A percentile compares a stretch with the other conserved stretches of the same genome.
Evolutionary conservation across 2,329 filamentous ascomycete species (phyloP).

Genomic region (Biscogniauxia marginata): DNA sequence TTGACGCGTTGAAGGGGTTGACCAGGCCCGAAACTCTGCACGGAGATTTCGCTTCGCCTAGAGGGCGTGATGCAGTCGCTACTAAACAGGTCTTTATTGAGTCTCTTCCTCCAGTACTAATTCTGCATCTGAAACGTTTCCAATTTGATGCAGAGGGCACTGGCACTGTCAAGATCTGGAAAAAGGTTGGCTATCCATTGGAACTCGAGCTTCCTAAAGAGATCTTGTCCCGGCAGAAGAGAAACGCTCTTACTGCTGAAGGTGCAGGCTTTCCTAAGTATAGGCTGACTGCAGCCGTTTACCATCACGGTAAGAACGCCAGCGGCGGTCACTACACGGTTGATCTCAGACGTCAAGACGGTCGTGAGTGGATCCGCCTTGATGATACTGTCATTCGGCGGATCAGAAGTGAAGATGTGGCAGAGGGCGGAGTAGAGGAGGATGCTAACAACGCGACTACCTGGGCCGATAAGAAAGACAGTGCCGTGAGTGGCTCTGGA

Average conservation of each 20-base stretch:
- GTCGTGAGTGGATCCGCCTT: conserved; percentile 91
- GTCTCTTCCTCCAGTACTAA: conserved; percentile 83
- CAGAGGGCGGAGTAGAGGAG: conserved; percentile 79
- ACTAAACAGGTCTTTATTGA: conserved; percentile 97
- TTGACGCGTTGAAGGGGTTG: conserved; percentile 83
- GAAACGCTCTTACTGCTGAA: conserved; percentile 62
- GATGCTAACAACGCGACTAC: conserved; percentile 61
- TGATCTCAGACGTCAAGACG: conserved; percentile 92
- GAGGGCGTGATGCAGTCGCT: conserved; percentile 72
- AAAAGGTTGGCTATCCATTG: conserved; percentile 92
- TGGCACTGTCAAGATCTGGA: conserved; percentile 97
- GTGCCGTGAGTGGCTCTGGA: conserved; percentile 39
- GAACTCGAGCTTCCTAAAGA: conserved; percentile 93
- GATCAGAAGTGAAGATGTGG: conserved; percentile 84
- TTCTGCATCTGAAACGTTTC: conserved; percentile 95
- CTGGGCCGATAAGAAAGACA: conserved; percentile 62
- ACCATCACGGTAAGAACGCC: conserved; percentile 96
- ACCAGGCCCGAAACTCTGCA: conserved; percentile 83
- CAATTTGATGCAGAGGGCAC: conserved; percentile 82
- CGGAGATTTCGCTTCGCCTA: conserved; percentile 77
- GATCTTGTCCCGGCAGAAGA: conserved; percentile 75
- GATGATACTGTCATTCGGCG: conserved; percentile 90
- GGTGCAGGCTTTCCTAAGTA: conserved; percentile 76
- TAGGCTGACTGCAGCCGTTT: conserved; percentile 84
- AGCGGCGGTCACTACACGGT: conserved; percentile 96